Evolutionary conservation across 2,329 filamentous ascomycete genomes (phyloP).

Genomic region (Ophiostoma sp.): DNA sequence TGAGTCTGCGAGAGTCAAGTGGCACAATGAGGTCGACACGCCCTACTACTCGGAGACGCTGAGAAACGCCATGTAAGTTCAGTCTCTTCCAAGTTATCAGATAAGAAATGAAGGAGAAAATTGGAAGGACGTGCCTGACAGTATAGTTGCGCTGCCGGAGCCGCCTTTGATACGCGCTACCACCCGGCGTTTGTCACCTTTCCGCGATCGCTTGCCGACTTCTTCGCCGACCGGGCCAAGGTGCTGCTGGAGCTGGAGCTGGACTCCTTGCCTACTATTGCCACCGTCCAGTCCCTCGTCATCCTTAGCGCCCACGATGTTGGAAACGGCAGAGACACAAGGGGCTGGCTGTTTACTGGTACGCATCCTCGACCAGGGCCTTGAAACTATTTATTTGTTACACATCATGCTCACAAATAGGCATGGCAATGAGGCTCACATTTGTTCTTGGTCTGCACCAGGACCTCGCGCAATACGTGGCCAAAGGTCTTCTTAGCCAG

Average conservation of each 20-base stretch:
- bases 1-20: conserved; percentile 18
- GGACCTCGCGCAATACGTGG: conserved; percentile 39
- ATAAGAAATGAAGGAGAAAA: too few relatives aligned
- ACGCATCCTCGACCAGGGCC: not conserved
- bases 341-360: conserved; percentile 44
- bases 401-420: not conserved
- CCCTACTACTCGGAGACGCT: conserved; percentile 27
- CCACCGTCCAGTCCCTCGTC: conserved; percentile 44
- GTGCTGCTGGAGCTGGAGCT: conserved; percentile 43
- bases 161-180: conserved; percentile 32
- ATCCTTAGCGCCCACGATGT: conserved; percentile 43
- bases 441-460: conserved; percentile 42
- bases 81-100: not conserved
- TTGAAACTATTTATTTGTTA: too few relatives aligned
- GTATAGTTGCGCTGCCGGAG: conserved; percentile 32
- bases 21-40: conserved; percentile 16
- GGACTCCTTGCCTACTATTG: conserved; percentile 41
- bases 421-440: conserved; percentile 43
- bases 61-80: conserved; percentile 25
- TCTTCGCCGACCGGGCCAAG: conserved; percentile 42
- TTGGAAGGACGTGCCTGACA: not conserved
- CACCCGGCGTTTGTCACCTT: conserved; percentile 27
- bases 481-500: conserved; percentile 36
- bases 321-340: conserved; percentile 40
- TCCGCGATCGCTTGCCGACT: conserved; percentile 35